Evolutionary conservation across 805 yeast genomes (phyloP), one percentile per base, ranked within the genome.

Genomic region (Metschnikowia similis): DNA sequence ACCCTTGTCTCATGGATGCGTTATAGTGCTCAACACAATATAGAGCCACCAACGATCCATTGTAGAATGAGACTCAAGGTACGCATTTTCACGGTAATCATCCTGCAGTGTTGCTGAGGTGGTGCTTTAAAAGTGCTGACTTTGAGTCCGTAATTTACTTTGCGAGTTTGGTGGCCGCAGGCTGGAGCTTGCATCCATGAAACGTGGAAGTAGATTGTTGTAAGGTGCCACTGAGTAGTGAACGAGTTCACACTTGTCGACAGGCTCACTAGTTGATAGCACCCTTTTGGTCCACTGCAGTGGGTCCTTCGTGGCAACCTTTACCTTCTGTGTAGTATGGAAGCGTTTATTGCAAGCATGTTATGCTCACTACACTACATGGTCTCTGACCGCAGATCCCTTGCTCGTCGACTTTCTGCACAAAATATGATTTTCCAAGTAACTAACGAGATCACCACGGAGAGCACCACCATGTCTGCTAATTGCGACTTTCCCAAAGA

Each of bases 21-120:
- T 71, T 66, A 70, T 62, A 51, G 74, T 54, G 75, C 72, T 70
- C 67, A 63, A 43, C 14, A 47, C 52, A 72, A 72, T 72, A 70
- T 47, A 72, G 76, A 71, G 74, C 75, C 77, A 70, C 75, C 73
- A 62, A 73, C 76, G 76, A 67, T 72, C 68, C 66, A 60, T 62
- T 54, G 60, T 56, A 56, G 60, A 38, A 34, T 42, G 54, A 51
- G 57, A 49, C 57, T 47, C 46, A 55, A 45, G 54, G 49, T 45
- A 45, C 32, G 17, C 39, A 35, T 27, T 26, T 16, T 26, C 35
- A 21, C 30, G 31, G 36, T 38, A 21, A n/a, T 36, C 17, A 41
- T 41, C 37, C 36, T 31, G 45, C 45, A 41, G 31, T 31, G 35
- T 34, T 41, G 45, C 35, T 31, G 37, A 14, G 35, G 27, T 41